Conservation (phyloP, 2,329 filamentous ascomycete species). For the Hypoxylon rubiginosum region DNA sequence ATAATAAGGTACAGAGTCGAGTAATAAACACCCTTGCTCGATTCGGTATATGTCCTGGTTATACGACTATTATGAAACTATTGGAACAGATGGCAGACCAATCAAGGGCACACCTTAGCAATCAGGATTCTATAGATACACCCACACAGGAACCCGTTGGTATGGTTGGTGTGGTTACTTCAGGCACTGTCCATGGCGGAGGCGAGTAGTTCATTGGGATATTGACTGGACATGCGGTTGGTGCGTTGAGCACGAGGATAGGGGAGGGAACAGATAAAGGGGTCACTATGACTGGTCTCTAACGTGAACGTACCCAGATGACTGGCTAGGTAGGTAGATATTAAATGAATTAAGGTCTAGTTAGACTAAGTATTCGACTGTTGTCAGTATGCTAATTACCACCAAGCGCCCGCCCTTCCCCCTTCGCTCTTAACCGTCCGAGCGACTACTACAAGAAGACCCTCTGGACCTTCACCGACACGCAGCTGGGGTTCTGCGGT, state of each 20-base stretch:
- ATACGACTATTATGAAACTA: not conserved
- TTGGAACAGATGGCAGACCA: not conserved
- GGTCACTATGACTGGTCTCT: no score
- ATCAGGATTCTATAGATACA: no score
- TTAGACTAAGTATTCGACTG: not conserved
- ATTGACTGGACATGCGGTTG: no score
- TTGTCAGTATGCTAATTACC: not conserved
- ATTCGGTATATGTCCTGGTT: not conserved
- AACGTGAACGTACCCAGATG: not conserved
- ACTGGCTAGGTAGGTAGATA: not conserved
- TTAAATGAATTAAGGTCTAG: not conserved
- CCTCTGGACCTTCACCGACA: slow-evolving; percentile 36
- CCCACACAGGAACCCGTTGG: no score
- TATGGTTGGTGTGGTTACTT: no score
- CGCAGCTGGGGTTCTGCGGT: slow-evolving; percentile 44
- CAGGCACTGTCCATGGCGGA: no score
- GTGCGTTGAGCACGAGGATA: no score
- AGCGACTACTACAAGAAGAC: slow-evolving; percentile 6
- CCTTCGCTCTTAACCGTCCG: not conserved
- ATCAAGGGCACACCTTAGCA: not conserved
- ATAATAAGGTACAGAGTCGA: not conserved
- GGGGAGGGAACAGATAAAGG: no score
- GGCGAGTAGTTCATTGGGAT: no score
- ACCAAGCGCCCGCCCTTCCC: not conserved
- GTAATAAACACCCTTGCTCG: not conserved